These are phyloP conservation scores for Aspergillus oerlinghausenensis DNA, from an alignment of 2,329 filamentous ascomycete genomes.

Conservation along the genomic window DNA sequence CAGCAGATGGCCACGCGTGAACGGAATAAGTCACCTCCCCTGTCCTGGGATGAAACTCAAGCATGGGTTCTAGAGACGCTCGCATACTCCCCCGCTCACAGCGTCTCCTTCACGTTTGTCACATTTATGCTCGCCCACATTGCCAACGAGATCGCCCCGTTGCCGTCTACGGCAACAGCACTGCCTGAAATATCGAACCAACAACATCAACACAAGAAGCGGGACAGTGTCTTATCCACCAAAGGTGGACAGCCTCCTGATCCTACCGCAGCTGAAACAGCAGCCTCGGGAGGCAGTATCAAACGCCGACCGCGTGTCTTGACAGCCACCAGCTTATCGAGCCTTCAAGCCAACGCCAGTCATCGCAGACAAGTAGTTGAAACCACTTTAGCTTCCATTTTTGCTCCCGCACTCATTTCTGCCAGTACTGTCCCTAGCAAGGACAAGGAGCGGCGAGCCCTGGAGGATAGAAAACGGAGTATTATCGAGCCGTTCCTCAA, in stretches of 20 bases:
- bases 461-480: conserved; percentile 61
- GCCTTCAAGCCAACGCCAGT: conserved; percentile 35
- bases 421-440: conserved; percentile 35
- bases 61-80: conserved; percentile 69
- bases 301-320: conserved; percentile 24
- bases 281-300: conserved; percentile 27
- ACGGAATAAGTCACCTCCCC: conserved; percentile 45
- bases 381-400: conserved; percentile 59
- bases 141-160: conserved; percentile 50
- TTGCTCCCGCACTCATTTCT: conserved; percentile 61
- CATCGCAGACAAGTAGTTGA: conserved; percentile 58
- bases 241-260: conserved; percentile 6
- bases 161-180: conserved; percentile 20
- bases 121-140: conserved; percentile 68
- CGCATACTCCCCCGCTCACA: conserved; percentile 67
- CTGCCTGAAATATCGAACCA: conserved; percentile 4
- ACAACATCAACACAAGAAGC: background rate
- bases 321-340: conserved; percentile 21
- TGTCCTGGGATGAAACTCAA: conserved; percentile 52
- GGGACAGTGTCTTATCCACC: conserved; percentile 2
- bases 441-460: conserved; percentile 56
- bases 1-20: conserved; percentile 49
- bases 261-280: conserved; percentile 19
- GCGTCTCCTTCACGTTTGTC: conserved; percentile 84
- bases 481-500: conserved; percentile 68